Evolutionary conservation across 805 yeast species (phyloP).

Genomic region (Hanseniaspora meyeri): DNA sequence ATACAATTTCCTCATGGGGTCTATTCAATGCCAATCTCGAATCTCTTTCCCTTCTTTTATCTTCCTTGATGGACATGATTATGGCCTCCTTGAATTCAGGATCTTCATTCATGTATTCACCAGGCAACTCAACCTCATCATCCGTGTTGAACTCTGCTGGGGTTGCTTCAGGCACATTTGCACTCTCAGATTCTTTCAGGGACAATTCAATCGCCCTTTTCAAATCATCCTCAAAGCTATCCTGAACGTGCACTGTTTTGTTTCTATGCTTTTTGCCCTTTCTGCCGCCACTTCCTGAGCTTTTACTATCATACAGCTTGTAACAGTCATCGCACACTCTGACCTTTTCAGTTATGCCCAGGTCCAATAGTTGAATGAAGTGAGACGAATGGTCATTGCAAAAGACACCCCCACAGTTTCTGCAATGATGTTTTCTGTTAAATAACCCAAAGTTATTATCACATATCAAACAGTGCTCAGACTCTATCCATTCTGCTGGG

Average conservation of each 20-base stretch:
- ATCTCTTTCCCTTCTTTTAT: constrained; percentile 29
- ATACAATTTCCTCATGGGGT: constrained; percentile 37
- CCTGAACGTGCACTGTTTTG: constrained; percentile 22
- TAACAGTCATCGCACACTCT: constrained; percentile 88
- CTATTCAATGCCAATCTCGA: constrained; percentile 8
- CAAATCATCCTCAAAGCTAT: constrained; percentile 40
- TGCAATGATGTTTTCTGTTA: constrained; percentile 89
- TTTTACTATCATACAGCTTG: constrained; percentile 41
- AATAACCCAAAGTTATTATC: constrained; percentile 66
- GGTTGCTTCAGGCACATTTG: constrained; percentile 13
- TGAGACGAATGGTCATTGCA: constrained; percentile 78
- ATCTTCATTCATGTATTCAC: constrained; percentile 49
- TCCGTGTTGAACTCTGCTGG: constrained; percentile 8
- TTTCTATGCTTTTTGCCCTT: constrained; percentile 13
- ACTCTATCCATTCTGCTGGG: constrained; percentile 97
- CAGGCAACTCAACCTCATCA: constrained; percentile 14
- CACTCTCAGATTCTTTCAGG: constrained; percentile 39
- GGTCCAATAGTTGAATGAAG: constrained; percentile 55
- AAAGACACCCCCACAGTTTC: constrained; percentile 93
- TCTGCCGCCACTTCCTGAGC: constrained; percentile 19
- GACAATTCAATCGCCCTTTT: constrained; percentile 69
- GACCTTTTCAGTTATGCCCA: constrained; percentile 80
- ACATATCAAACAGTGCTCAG: constrained; percentile 90
- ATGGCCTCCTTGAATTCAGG: constrained; percentile 89
- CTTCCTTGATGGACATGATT: constrained; percentile 74